Conservation (phyloP, 306 rosid genomes). For the Trichosanthes truncata region DNA sequence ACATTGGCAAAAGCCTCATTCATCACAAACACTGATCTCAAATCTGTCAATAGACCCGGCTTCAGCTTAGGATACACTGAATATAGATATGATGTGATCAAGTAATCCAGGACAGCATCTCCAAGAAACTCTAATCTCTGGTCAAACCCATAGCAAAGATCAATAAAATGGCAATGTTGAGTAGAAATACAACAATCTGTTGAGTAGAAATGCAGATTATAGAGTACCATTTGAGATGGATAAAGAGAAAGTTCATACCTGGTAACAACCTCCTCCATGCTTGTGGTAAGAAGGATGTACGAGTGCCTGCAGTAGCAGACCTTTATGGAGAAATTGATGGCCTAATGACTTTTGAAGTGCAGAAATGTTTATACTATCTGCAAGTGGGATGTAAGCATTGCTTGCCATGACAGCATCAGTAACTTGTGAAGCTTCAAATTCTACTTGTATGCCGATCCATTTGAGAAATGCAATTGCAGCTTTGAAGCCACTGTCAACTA, state of each 20-base stretch:
- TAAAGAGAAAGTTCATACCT: constrained; percentile 34
- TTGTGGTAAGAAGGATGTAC: constrained; percentile 84
- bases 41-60: constrained; percentile 93
- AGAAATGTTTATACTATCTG: constrained; percentile 34
- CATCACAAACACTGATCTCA: constrained; percentile 72
- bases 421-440: constrained; percentile 62
- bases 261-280: constrained; percentile 92
- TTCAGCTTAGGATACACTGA: constrained; percentile 81
- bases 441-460: constrained; percentile 76
- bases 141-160: constrained; percentile 15
- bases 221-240: constrained; percentile 10
- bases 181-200: neutral
- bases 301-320: constrained; percentile 82
- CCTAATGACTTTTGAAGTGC: constrained; percentile 53
- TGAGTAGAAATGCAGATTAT: constrained; percentile 10
- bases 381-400: constrained; percentile 46
- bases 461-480: constrained; percentile 70
- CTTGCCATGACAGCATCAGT: constrained; percentile 44
- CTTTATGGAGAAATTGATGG: constrained; percentile 56
- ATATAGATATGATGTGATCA: constrained; percentile 83
- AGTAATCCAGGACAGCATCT: constrained; percentile 90
- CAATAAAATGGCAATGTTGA: neutral
- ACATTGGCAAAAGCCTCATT: constrained; percentile 83
- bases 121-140: constrained; percentile 98
- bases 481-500: constrained; percentile 92